These are phyloP conservation scores for Elsinoe australis DNA, from an alignment of 2,329 filamentous ascomycete genomes.

Conservation along the genomic window DNA sequence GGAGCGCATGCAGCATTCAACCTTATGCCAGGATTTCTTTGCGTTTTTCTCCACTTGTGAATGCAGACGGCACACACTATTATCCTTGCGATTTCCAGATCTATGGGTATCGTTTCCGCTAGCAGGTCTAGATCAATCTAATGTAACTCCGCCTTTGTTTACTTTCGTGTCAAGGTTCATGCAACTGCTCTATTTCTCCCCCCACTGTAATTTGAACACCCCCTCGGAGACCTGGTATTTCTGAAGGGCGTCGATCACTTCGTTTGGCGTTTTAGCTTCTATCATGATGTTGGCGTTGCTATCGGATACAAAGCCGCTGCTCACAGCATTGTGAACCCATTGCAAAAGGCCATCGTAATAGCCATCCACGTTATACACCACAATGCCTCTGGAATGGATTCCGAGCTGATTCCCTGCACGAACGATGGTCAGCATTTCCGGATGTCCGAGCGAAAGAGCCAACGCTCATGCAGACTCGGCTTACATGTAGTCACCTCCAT, in stretches of 20 bases:
- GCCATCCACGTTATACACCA: constrained; percentile 77
- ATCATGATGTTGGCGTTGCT: constrained; percentile 69
- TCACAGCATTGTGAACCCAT: constrained; percentile 71
- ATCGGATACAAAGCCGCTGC: constrained; percentile 66
- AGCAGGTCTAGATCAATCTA: background rate
- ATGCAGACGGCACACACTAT: background rate
- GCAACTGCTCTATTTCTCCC: constrained; percentile 43
- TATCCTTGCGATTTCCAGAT: background rate
- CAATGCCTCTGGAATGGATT: constrained; percentile 73
- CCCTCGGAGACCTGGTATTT: constrained; percentile 70
- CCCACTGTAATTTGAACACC: constrained; percentile 77
- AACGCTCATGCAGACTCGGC: constrained; percentile 30
- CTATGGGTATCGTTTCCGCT: background rate
- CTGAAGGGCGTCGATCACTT: constrained; percentile 61
- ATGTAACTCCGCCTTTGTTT: no score
- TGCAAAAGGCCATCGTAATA: constrained; percentile 83
- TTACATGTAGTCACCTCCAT: constrained; percentile 76
- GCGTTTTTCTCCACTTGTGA: no score
- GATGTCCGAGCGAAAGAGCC: background rate
- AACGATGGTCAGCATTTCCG: background rate
- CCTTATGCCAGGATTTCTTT: no score
- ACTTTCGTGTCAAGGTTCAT: no score
- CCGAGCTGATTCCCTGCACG: constrained; percentile 67
- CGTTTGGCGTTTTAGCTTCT: constrained; percentile 63
- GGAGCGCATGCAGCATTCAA: background rate